Evolutionary conservation across 2,329 filamentous ascomycete genomes (phyloP).

Genomic region (Sclerotinia trifoliorum): DNA sequence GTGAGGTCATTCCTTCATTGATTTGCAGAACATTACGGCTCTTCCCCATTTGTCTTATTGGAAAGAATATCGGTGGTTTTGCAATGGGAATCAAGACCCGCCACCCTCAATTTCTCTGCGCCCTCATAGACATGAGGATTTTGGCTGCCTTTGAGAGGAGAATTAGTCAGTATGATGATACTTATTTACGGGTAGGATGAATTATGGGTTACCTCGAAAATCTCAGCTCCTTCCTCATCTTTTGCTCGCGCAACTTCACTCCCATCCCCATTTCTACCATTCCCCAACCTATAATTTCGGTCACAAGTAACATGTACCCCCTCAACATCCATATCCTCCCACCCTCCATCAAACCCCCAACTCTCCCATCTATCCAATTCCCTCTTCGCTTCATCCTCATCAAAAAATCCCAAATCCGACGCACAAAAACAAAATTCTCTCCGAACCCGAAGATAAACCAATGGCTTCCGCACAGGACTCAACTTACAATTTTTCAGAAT

Average conservation of each 20-base stretch:
- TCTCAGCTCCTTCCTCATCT: not conserved
- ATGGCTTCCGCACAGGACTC: not conserved
- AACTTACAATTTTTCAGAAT: not conserved
- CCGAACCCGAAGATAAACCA: not conserved
- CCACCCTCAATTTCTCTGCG: not conserved
- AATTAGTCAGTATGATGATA: not conserved
- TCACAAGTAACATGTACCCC: fast-evolving
- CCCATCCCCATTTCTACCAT: not conserved
- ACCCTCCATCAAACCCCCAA: not conserved
- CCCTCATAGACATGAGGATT: not conserved
- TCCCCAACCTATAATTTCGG: fast-evolving
- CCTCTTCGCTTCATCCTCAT: not conserved
- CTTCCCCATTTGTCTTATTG: not conserved
- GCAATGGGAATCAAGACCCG: not conserved
- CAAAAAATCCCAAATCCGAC: not conserved
- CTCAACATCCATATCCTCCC: fast-evolving
- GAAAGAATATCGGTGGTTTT: not conserved
- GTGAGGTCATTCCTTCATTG: not conserved
- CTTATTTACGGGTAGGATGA: fast-evolving
- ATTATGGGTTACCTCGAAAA: not conserved
- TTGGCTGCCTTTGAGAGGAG: not conserved
- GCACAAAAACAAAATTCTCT: not conserved
- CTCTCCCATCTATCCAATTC: not conserved
- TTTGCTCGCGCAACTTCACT: not conserved
- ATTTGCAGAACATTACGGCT: not conserved